Base-by-base conservation (phyloP, 2,329 filamentous ascomycete species). In the Fusarium subtropicale region DNA sequence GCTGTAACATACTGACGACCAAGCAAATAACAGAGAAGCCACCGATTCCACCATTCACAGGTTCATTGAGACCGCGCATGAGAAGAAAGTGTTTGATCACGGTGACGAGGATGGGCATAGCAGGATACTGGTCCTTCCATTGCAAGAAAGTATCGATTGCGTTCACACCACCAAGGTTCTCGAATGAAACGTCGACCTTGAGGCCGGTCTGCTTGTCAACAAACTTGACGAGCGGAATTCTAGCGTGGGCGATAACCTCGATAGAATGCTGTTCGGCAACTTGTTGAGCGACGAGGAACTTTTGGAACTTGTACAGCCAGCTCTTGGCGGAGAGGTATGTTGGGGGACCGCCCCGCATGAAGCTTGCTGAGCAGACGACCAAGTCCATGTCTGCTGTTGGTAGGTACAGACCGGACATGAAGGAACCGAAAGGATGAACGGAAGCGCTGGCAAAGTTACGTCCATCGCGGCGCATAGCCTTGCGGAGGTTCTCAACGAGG, bases 1-100 rank as follows among this genome's bases (percentile, higher is more conserved):
- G 84, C 76, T 97, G 92, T 47, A 98, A 81, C 79, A 97, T 89
- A 82, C 92, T 96, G 61, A 96, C 92, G 8, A 97, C 92, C 66
- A 99, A 85, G 82, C 96, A 99, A 58, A 95, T 97, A 68, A 97
- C 91, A 2, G 94, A 93, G 77, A 97, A 98, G 4, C 96, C 96
- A 56, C 96, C 96, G 54, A 99, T 89, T 4, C 96, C 96, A 58
- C 96, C 96, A 64, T 90, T 92, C 41, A 92, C 91, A 6, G 97
- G 94, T 79, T 99, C 96, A 72, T 97, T 97, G 54, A 97, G 84
- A 1, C 91, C 92, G 65, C 94, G 89, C 88, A 99, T 97, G 38
- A 92, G 85, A 28, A 99, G 83, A 63, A 97, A 94, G 71, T 99
- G 96, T 81, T 99, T 99, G 80, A 99, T 87, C 28, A 98, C 78